A percentile compares a stretch with the other conserved stretches of the same genome.
Conservation (phyloP, 1,284 basidiomycete species). For the Irpex lacteus region DNA sequence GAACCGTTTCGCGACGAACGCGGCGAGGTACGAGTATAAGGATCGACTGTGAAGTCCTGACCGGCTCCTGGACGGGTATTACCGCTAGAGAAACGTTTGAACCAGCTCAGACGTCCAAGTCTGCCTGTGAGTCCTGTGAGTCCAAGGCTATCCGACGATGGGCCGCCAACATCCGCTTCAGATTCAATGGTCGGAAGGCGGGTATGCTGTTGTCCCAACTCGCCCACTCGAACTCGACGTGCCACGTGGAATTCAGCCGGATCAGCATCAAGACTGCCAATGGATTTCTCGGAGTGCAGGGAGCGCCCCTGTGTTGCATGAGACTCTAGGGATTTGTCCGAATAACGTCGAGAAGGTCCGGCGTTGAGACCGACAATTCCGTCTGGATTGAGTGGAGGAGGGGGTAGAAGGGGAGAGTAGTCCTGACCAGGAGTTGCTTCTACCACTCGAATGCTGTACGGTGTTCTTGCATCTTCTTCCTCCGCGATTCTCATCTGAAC, state of each 20-base stretch:
- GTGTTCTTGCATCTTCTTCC: conserved; percentile 15
- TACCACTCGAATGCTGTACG: conserved; percentile 24
- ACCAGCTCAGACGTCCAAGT: conserved; percentile 53
- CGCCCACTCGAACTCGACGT: conserved; percentile 52
- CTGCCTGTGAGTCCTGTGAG: conserved; percentile 39
- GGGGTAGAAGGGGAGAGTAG: conserved; percentile 39
- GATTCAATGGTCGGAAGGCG: conserved; percentile 15
- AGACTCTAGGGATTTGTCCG: conserved; percentile 20
- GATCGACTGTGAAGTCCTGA: conserved; percentile 16
- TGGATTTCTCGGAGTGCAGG: conserved; percentile 26
- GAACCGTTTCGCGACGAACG: conserved; percentile 30
- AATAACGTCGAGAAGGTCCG: conserved; percentile 24
- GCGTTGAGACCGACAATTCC: conserved; percentile 36
- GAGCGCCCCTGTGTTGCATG: conserved; percentile 17
- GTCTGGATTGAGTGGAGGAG: conserved; percentile 34
- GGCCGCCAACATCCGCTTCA: conserved; percentile 15
- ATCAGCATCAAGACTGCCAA: conserved; percentile 22
- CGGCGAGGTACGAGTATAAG: conserved; percentile 30
- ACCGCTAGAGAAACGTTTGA: conserved; percentile 34
- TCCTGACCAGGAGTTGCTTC: conserved; percentile 24
- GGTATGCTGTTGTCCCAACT: conserved; percentile 30
- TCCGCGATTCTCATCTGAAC: conserved; percentile 27
- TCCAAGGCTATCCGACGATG: conserved; percentile 33
- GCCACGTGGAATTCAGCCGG: conserved; percentile 53
- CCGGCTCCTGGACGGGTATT: conserved; percentile 12